These are phyloP conservation scores for Sordariomycetes sp. DNA, from an alignment of 2,329 filamentous ascomycete genomes.

Conservation along the genomic window DNA sequence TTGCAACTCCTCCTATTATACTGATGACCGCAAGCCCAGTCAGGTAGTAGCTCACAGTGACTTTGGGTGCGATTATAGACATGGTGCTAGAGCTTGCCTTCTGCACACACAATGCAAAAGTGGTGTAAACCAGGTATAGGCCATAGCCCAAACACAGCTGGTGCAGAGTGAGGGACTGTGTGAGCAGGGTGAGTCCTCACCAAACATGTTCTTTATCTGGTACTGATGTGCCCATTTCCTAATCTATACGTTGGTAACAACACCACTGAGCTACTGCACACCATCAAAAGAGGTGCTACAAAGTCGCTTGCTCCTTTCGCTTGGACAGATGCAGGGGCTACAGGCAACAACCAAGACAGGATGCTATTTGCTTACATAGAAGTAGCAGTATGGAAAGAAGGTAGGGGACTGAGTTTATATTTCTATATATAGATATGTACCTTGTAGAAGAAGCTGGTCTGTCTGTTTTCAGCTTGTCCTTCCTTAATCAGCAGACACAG, in stretches of 20 bases:
- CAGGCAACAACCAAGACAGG: too few relatives aligned
- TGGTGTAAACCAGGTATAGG: not conserved
- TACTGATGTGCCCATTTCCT: conserved; percentile 93
- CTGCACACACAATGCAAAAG: not conserved
- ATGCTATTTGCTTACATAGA: too few relatives aligned
- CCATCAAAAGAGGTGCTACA: too few relatives aligned
- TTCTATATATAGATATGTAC: too few relatives aligned
- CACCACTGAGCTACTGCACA: conserved; percentile 72
- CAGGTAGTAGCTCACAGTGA: conserved; percentile 78
- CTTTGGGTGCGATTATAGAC: conserved; percentile 27
- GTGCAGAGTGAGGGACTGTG: not conserved
- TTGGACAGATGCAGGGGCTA: too few relatives aligned
- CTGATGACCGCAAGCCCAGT: conserved; percentile 74
- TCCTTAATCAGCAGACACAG: too few relatives aligned
- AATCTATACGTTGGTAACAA: conserved; percentile 92
- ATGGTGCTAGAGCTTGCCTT: conserved; percentile 4
- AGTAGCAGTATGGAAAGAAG: too few relatives aligned
- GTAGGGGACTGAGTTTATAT: too few relatives aligned
- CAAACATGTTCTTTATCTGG: conserved; percentile 4
- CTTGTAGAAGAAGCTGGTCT: too few relatives aligned
- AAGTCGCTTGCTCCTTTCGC: too few relatives aligned
- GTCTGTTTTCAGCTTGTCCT: too few relatives aligned
- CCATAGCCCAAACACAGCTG: not conserved
- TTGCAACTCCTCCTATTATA: conserved; percentile 65
- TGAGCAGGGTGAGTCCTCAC: not conserved